A percentile compares a stretch with the other conserved stretches of the same genome.
These are phyloP conservation scores for Boletus sensibilis DNA, from an alignment of 768 basidiomycete species.

Conservation along the genomic window DNA sequence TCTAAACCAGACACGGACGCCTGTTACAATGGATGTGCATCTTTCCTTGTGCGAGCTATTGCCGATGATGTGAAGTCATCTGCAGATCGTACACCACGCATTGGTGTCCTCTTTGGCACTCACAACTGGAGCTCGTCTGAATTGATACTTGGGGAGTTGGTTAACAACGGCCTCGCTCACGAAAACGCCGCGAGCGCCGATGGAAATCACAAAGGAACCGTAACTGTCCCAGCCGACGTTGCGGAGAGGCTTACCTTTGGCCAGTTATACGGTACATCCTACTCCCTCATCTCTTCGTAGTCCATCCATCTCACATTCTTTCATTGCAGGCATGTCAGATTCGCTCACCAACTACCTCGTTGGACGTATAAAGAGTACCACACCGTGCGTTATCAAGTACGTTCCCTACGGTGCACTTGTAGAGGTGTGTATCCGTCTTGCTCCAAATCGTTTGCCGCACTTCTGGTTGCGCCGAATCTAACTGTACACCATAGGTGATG, in stretches of 20 bases:
- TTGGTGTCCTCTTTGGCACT: constrained; percentile 82
- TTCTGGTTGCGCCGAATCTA: neutral
- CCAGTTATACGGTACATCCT: constrained; percentile 74
- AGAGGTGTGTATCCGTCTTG: constrained; percentile 43
- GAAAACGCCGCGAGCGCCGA: constrained; percentile 13
- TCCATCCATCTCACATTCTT: neutral
- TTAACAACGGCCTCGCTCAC: constrained; percentile 47
- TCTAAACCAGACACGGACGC: constrained; percentile 71
- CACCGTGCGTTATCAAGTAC: constrained; percentile 84
- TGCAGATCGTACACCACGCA: constrained; percentile 9
- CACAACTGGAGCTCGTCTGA: constrained; percentile 76
- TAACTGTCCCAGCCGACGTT: constrained; percentile 51
- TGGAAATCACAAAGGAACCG: constrained; percentile 25
- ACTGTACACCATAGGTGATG: constrained; percentile 57
- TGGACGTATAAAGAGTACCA: constrained; percentile 43
- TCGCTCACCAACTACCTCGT: constrained; percentile 73
- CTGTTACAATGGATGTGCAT: constrained; percentile 65
- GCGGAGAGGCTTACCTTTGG: constrained; percentile 70
- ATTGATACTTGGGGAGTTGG: constrained; percentile 60
- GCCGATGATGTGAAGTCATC: constrained; percentile 45
- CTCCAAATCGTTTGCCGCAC: neutral
- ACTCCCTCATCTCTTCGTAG: neutral
- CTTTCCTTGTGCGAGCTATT: constrained; percentile 54
- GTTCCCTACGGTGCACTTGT: constrained; percentile 73
- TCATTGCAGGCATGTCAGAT: constrained; percentile 75